Conservation (phyloP, 495 filamentous ascomycete species). For the Aspergillus steynii region DNA sequence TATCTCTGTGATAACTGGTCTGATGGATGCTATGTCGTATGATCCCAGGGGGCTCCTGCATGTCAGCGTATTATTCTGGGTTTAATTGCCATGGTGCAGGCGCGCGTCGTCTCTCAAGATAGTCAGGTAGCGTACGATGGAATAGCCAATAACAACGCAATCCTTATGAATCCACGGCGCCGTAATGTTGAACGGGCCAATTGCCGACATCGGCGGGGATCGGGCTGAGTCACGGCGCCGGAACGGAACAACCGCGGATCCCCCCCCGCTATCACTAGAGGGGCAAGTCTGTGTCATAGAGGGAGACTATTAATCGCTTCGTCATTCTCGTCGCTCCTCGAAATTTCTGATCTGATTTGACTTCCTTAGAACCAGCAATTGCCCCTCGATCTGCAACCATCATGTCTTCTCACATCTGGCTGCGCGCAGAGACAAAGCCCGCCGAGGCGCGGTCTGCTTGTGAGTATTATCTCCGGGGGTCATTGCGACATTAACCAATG, state of each 20-base stretch:
- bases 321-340: neutral
- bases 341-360: slow-evolving; percentile 12
- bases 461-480: slow-evolving; percentile 26
- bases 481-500: neutral
- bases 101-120: neutral
- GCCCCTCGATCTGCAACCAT: slow-evolving; percentile 9
- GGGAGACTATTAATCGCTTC: slow-evolving; percentile 8
- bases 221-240: slow-evolving; percentile 37
- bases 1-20: neutral
- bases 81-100: neutral
- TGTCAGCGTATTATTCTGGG: neutral
- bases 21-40: neutral
- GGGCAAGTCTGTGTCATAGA: slow-evolving; percentile 37
- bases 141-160: slow-evolving; percentile 6
- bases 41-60: neutral
- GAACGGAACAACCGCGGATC: slow-evolving; percentile 36
- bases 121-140: neutral
- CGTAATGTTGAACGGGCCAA: neutral
- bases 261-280: slow-evolving; percentile 35
- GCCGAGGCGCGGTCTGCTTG: slow-evolving; percentile 50
- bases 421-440: slow-evolving; percentile 52
- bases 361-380: slow-evolving; percentile 10
- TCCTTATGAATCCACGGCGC: no score
- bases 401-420: slow-evolving; percentile 49
- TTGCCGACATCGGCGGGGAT: slow-evolving; percentile 21